Base-by-base conservation (phyloP, 225 moss, liverwort and hornwort species). In the Takakia lepidozioides region DNA sequence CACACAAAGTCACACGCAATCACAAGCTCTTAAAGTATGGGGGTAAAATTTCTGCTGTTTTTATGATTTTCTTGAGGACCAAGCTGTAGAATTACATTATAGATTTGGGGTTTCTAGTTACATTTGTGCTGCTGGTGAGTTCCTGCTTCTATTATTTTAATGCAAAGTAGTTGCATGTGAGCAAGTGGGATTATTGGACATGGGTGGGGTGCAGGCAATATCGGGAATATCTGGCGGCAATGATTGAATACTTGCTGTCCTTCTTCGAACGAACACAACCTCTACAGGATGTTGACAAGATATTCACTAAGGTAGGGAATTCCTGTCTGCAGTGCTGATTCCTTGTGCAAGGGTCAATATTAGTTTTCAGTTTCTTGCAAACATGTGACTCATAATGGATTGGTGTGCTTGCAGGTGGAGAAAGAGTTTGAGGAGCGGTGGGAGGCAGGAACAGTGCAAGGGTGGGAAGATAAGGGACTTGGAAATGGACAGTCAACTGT, bases 261-360 rank as follows among this genome's bases (percentile, higher is more conserved):
- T 93, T 83, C 60, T 88, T 93, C 55, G 76, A 78, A 60, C 75
- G 83, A 50, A 93, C 88, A 17, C 93, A 86, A 61, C 93, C 93
- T 38, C 74, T 93, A 46, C 85, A 88, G 54, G 93, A 93, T 54
- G 36, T 86, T 39, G 73, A 81, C 39, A 83, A 81, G 71, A 69
- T 88, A 21, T 84, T 79, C 51, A 61, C 81, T 40, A 88, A 88
- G 77, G 92, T 80, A 32, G n/a, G n/a, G n/a, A n/a, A n/a, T n/a
- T n/a, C n/a, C n/a, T n/a, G n/a, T n/a, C n/a, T n/a, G n/a, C n/a
- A n/a, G n/a, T n/a, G n/a, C n/a, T n/a, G n/a, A n/a, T n/a, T n/a
- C n/a, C n/a, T n/a, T n/a, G n/a, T n/a, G n/a, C n/a, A n/a, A n/a
- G n/a, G n/a, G n/a, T n/a, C n/a, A n/a, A n/a, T n/a, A n/a, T n/a